A percentile compares a stretch with the other conserved stretches of the same genome.
Conservation (phyloP, 192 early-diverging fungal species). For the Podila horticola region DNA sequence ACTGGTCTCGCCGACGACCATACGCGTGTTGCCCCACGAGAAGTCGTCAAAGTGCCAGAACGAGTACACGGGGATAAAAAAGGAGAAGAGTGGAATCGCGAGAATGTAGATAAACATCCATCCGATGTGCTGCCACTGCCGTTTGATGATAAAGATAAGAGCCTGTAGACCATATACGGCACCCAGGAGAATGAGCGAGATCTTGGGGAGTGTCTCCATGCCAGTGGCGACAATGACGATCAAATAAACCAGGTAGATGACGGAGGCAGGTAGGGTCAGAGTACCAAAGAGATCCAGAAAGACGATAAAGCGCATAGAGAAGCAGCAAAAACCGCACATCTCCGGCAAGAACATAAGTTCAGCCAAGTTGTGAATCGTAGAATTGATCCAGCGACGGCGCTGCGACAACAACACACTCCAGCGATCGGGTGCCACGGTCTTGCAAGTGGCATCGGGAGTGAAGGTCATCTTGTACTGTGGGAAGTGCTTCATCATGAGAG, state of each 20-base stretch:
- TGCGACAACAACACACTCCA: conserved; percentile 94
- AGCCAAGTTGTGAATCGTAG: conserved; percentile 95
- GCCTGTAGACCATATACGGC: conserved; percentile 92
- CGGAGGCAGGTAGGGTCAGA: conserved; percentile 79
- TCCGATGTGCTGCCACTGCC: conserved; percentile 83
- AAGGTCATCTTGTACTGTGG: conserved; percentile 95
- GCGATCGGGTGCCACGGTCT: conserved; percentile 90
- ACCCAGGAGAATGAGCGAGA: conserved; percentile 83
- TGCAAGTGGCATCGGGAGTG: conserved; percentile 89
- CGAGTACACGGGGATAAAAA: conserved; percentile 92
- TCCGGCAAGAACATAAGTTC: conserved; percentile 88
- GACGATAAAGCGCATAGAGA: conserved; percentile 98
- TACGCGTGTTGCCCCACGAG: conserved; percentile 97
- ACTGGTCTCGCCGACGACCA: conserved; percentile 77
- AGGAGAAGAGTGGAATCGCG: conserved; percentile 91
- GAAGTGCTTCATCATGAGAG: conserved; percentile 97
- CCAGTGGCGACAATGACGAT: conserved; percentile 73
- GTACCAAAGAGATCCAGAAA: conserved; percentile 92
- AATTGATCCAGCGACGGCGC: conserved; percentile 98
- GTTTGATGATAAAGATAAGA: conserved; percentile 61
- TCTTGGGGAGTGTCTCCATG: conserved; percentile 75
- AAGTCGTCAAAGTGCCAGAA: conserved; percentile 99
- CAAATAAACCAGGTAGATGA: conserved; percentile 84
- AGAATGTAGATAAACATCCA: conserved; percentile 92
- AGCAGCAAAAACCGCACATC: conserved; percentile 96